phyloP scores from a whole-genome alignment of 1,284 basidiomycete genomes.

The Sporisorium reilianum region DNA sequence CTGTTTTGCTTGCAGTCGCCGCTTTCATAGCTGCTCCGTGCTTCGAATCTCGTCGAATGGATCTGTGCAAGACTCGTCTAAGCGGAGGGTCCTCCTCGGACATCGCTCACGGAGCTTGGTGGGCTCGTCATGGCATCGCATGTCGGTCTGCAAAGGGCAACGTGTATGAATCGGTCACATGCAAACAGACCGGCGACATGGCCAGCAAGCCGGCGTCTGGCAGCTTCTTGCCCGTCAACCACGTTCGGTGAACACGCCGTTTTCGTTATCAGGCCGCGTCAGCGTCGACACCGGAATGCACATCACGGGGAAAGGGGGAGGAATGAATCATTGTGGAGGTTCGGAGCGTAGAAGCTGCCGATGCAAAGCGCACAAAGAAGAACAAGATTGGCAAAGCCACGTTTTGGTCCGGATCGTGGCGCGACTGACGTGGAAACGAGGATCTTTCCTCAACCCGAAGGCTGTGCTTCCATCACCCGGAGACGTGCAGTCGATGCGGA shows the following conservation, averaged over 20 bases:
- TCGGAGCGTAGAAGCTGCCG: constrained; percentile 2
- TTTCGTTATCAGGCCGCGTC: constrained; percentile 11
- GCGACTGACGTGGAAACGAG: not conserved
- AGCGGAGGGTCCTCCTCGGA: not conserved
- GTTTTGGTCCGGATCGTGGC: not conserved
- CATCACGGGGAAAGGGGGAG: not conserved
- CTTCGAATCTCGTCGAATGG: not conserved
- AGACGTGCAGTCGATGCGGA: not conserved
- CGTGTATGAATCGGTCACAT: not conserved
- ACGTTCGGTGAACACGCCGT: not conserved
- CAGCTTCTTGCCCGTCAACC: not conserved
- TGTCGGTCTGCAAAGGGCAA: not conserved
- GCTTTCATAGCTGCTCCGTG: not conserved
- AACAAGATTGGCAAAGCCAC: not conserved
- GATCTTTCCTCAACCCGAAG: not conserved
- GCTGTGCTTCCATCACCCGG: constrained; percentile 3
- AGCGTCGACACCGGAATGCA: not conserved
- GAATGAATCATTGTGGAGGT: not conserved
- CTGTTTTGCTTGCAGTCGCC: not conserved
- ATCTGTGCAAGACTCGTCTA: no score
- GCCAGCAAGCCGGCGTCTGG: not conserved
- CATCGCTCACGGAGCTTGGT: no score
- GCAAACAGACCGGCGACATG: not conserved
- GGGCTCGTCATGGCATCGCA: not conserved
- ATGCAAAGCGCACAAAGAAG: no score